Conservation (phyloP, 305 asterid genomes). For the Solanum hybrid region DNA sequence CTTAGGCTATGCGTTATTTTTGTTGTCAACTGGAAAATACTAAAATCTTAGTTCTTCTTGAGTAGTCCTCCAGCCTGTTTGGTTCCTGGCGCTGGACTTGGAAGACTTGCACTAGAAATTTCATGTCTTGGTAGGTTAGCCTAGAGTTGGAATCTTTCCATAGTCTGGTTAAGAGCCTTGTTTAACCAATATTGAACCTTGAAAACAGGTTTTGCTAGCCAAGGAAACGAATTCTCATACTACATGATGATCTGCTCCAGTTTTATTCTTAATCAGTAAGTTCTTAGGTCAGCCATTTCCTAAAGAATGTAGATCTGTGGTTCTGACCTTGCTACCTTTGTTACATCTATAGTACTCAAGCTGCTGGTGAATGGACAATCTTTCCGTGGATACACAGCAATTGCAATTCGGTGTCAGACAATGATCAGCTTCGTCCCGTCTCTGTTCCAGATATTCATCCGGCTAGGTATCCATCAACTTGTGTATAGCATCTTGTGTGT, state of each 20-base stretch:
- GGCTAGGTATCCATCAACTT: slow-evolving; percentile 51
- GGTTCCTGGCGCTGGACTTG: slow-evolving; percentile 99
- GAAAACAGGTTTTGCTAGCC: slow-evolving; percentile 75
- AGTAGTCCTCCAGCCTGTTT: slow-evolving; percentile 79
- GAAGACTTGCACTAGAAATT: slow-evolving; percentile 91
- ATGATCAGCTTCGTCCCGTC: slow-evolving; percentile 85
- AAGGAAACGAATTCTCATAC: slow-evolving; percentile 96
- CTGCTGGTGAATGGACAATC: slow-evolving; percentile 81
- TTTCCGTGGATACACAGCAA: slow-evolving; percentile 97
- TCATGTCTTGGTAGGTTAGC: slow-evolving; percentile 66
- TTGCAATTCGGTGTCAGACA: slow-evolving; percentile 79
- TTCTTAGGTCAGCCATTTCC: slow-evolving; percentile 3
- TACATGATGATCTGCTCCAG: slow-evolving; percentile 99
- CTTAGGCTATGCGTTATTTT: neutral
- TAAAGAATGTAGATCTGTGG: neutral
- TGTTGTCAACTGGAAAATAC: slow-evolving; percentile 16
- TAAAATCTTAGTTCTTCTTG: slow-evolving; percentile 18
- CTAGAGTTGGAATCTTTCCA: neutral
- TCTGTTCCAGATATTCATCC: slow-evolving; percentile 91
- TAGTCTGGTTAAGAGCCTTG: neutral
- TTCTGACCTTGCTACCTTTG: slow-evolving; percentile 16
- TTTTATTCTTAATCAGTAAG: slow-evolving; percentile 88
- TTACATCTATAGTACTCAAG: slow-evolving; percentile 36
- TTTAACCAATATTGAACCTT: neutral
- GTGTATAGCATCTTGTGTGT: neutral